phyloP scores from a whole-genome alignment of 225 moss, liverwort and hornwort genomes.

The Sphagnum contortum region DNA sequence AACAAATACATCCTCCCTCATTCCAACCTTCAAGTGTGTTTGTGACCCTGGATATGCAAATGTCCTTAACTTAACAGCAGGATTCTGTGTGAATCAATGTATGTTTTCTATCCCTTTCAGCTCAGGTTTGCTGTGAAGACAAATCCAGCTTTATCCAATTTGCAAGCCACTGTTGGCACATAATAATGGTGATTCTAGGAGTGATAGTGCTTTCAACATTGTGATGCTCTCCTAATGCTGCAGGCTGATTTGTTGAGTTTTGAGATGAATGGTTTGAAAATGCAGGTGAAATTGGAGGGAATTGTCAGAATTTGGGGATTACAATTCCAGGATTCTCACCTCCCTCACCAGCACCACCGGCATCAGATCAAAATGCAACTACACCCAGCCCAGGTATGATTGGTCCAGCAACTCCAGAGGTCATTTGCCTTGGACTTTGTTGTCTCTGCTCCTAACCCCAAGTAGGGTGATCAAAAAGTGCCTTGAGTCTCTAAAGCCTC shows the following conservation, averaged over 20 bases:
- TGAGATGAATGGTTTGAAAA: not conserved
- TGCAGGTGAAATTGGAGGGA: constrained; percentile 43
- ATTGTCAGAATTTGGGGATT: constrained; percentile 26
- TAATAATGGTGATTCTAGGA: too few species aligned
- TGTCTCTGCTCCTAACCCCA: too few species aligned
- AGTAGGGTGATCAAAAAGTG: too few species aligned
- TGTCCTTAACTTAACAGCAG: constrained; percentile 44
- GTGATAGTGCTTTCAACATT: too few species aligned
- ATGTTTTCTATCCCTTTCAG: constrained; percentile 5
- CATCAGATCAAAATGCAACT: constrained; percentile 10
- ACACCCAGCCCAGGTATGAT: constrained; percentile 35
- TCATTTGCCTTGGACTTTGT: too few species aligned
- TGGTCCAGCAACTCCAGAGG: constrained; percentile 1
- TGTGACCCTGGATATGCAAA: constrained; percentile 45
- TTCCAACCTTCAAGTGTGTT: constrained; percentile 40
- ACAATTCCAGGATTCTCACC: constrained; percentile 23
- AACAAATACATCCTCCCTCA: constrained; percentile 13
- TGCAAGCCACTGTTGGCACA: too few species aligned
- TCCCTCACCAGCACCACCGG: constrained; percentile 4
- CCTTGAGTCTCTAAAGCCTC: too few species aligned
- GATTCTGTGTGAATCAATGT: constrained; percentile 40
- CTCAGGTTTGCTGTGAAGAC: not conserved
- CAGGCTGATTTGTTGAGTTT: not conserved
- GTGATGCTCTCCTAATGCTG: too few species aligned
- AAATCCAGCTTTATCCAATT: not conserved